Conservation (phyloP, 2,329 filamentous ascomycete genomes). For the Tothia fuscella region DNA sequence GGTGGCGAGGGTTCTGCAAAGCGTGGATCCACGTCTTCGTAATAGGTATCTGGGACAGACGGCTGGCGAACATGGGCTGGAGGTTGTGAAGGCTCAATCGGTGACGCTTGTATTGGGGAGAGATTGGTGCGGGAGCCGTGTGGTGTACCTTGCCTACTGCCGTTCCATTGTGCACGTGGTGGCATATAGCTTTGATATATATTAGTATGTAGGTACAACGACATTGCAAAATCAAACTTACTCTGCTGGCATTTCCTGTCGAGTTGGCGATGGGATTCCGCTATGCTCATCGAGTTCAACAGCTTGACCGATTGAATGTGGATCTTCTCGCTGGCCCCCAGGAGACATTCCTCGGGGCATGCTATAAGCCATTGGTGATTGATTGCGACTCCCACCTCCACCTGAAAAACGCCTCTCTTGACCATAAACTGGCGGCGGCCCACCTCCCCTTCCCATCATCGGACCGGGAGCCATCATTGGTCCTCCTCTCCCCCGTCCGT, state of each 20-base stretch:
- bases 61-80: constrained; percentile 19
- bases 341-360: constrained; percentile 30
- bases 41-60: constrained; percentile 50
- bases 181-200: constrained; percentile 26
- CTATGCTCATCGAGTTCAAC: constrained; percentile 70
- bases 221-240: constrained; percentile 17
- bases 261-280: constrained; percentile 35
- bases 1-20: constrained; percentile 48
- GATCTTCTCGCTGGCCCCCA: constrained; percentile 16
- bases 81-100: constrained; percentile 20
- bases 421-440: constrained; percentile 17
- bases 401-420: constrained; percentile 27
- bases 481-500: constrained; percentile 17
- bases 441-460: constrained; percentile 15
- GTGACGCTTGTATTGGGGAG: constrained; percentile 28
- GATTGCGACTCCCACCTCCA: constrained; percentile 30
- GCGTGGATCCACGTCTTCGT: constrained; percentile 85
- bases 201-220: constrained; percentile 2
- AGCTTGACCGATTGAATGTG: constrained; percentile 49
- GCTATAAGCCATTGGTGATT: constrained; percentile 25
- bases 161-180: constrained; percentile 35
- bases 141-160: constrained; percentile 13
- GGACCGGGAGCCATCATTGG: constrained; percentile 20
- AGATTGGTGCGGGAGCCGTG: constrained; percentile 16
- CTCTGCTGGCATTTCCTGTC: constrained; percentile 2